phyloP scores from a whole-genome alignment of 2,329 filamentous ascomycete species.

The Fusarium decemcellulare region DNA sequence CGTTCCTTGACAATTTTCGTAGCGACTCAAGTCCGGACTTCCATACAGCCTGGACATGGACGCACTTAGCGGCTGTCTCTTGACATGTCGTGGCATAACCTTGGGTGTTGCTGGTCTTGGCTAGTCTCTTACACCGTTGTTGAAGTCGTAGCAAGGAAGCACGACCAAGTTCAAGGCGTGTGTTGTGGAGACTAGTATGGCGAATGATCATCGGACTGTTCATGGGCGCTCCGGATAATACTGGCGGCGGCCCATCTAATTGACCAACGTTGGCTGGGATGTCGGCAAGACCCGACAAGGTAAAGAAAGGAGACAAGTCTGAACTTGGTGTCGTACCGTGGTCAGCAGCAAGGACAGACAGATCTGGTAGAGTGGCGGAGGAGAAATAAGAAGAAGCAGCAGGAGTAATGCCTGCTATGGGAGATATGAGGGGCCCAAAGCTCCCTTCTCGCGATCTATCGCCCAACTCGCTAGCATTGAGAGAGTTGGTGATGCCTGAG shows the following conservation, averaged over 20 bases:
- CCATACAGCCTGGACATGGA: slow-evolving; percentile 12
- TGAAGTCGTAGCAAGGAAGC: slow-evolving; percentile 26
- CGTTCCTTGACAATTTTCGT: slow-evolving; percentile 33
- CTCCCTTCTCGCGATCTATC: background rate
- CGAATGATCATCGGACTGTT: slow-evolving; percentile 13
- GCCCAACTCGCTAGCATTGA: slow-evolving; percentile 3
- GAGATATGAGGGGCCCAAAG: too few relatives aligned
- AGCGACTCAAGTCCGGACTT: slow-evolving; percentile 31
- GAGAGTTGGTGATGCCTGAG: slow-evolving; percentile 36
- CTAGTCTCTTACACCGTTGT: slow-evolving; percentile 20
- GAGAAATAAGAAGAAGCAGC: background rate
- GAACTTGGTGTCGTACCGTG: background rate
- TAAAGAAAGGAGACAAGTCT: slow-evolving; percentile 3
- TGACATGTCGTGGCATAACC: background rate
- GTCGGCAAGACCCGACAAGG: background rate
- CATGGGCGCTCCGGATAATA: background rate
- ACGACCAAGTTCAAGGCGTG: slow-evolving; percentile 22
- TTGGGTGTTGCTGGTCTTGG: slow-evolving; percentile 8
- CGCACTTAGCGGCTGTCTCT: slow-evolving; percentile 20
- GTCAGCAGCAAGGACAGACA: background rate
- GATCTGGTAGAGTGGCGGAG: background rate
- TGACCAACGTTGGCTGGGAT: background rate
- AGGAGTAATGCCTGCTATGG: background rate
- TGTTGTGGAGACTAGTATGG: slow-evolving; percentile 23
- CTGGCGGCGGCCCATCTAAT: background rate